Evolutionary conservation across 495 filamentous ascomycete species (phyloP).

Genomic region (Neurospora tetrasperma): DNA sequence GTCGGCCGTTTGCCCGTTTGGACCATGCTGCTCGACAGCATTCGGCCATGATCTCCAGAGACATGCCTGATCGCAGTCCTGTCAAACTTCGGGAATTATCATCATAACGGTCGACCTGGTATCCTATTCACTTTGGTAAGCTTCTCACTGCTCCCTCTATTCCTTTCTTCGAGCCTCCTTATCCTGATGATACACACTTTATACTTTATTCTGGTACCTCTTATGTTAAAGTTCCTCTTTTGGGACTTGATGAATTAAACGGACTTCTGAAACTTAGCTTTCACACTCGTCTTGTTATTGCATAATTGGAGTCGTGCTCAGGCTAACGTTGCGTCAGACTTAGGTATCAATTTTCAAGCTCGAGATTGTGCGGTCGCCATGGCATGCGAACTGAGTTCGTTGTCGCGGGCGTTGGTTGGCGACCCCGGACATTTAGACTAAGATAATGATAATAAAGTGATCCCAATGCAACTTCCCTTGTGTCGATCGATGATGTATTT

Average conservation of each 20-base stretch:
- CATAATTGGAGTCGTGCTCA: neutral
- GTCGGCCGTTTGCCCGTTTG: neutral
- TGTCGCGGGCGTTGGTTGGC: neutral
- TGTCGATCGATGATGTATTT: neutral
- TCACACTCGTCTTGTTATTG: conserved; percentile 2
- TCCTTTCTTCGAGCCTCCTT: conserved; percentile 6
- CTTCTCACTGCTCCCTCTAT: neutral
- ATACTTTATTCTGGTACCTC: conserved; percentile 52
- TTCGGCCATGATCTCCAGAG: neutral
- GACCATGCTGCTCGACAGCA: neutral
- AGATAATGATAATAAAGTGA: neutral
- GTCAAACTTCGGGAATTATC: neutral
- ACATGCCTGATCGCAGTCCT: neutral
- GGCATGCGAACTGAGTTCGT: neutral
- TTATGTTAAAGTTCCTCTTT: conserved; percentile 43
- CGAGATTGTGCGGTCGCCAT: neutral
- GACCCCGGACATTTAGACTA: neutral
- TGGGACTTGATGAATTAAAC: conserved; percentile 44
- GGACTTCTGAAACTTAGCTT: conserved; percentile 44
- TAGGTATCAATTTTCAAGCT: neutral
- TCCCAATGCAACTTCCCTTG: neutral
- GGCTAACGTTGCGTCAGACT: conserved; percentile 10
- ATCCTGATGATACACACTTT: conserved; percentile 39
- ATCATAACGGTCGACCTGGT: neutral
- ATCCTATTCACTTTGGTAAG: conserved; percentile 5